Base-by-base conservation (phyloP, 345 rosid species). In the Boechera divaricarpa region DNA sequence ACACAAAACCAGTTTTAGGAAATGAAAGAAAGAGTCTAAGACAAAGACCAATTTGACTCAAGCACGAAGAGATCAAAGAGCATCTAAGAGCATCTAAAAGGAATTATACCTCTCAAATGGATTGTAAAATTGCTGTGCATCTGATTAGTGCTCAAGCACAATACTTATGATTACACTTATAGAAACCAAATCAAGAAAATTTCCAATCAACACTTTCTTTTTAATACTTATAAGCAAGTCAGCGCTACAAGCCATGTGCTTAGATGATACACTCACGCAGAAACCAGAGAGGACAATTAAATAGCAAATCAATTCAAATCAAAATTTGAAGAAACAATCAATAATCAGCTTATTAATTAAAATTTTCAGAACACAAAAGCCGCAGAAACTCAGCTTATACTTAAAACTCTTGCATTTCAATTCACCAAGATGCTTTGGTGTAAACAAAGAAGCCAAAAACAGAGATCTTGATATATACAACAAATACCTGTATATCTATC, bases 71-170 rank as follows among this genome's bases (percentile, higher is more conserved):
- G 56, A 71, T n/a, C 56, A 16, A 1, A 0, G 0, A 57, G 51
- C 74, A 78, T 61, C 49, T 74, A 1, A 0, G 0, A 57, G 51
- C 74, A 78, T 61, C 49, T 74, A 70, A 75, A 67, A 42, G 18
- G 55, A 33, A 54, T 36, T 42, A 74, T 59, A 59, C 62, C 56
- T 3, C 54, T 70, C 48, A n/a, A 42, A 41, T 47, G 32, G 32
- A 31, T 16, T 60, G 29, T 69, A 4, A 32, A 75, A 63, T 26
- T 49, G 21, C 41, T 49, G 16, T 15, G 42, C 4, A 35, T 36
- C 11, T 39, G 58, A 51, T 74, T 63, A 80, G 76, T 69, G 82
- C 77, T 80, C 44, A 70, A 75, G 79, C 83, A 74, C 79, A 75
- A 60, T 61, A 64, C 6, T 41, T 45, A 45, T 15, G 32, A 55